phyloP scores from a whole-genome alignment of 495 filamentous ascomycete genomes.

The Daldinia loculata region DNA sequence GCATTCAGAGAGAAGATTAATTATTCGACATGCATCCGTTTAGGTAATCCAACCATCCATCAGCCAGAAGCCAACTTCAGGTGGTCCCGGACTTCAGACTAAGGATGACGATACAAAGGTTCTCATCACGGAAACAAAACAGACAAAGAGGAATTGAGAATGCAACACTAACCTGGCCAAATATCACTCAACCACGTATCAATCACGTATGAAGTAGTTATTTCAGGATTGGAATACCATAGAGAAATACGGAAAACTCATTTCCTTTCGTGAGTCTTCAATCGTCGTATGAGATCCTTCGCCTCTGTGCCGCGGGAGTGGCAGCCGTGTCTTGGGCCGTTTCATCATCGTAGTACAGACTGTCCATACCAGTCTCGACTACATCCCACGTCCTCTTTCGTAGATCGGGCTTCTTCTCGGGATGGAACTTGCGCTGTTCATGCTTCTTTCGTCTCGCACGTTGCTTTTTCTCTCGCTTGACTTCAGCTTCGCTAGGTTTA shows the following conservation, averaged over 20 bases:
- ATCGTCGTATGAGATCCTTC: constrained; percentile 61
- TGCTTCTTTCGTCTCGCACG: constrained; percentile 46
- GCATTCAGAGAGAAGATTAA: constrained; percentile 72
- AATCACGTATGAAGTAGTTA: neutral
- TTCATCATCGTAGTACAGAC: constrained; percentile 62
- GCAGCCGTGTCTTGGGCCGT: constrained; percentile 24
- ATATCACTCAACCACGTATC: constrained; percentile 1
- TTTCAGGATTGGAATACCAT: neutral
- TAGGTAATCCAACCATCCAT: constrained; percentile 34
- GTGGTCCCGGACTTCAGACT: constrained; percentile 59
- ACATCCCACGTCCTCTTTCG: constrained; percentile 68
- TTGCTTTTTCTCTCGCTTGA: constrained; percentile 35
- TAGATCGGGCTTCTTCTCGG: constrained; percentile 61
- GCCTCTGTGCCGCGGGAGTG: constrained; percentile 49
- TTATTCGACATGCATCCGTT: constrained; percentile 59
- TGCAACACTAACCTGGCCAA: constrained; percentile 35
- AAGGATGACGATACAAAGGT: constrained; percentile 72
- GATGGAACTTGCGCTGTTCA: constrained; percentile 52
- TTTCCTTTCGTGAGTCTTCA: constrained; percentile 30
- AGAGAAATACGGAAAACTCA: neutral
- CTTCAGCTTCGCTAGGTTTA: constrained; percentile 45
- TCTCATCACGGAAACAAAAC: constrained; percentile 62
- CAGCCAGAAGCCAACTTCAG: constrained; percentile 41
- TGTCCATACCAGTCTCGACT: constrained; percentile 60
- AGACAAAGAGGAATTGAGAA: constrained; percentile 14